phyloP scores from a whole-genome alignment of 2,329 filamentous ascomycete genomes.

The Ophiocordyceps camponoti-floridani region DNA sequence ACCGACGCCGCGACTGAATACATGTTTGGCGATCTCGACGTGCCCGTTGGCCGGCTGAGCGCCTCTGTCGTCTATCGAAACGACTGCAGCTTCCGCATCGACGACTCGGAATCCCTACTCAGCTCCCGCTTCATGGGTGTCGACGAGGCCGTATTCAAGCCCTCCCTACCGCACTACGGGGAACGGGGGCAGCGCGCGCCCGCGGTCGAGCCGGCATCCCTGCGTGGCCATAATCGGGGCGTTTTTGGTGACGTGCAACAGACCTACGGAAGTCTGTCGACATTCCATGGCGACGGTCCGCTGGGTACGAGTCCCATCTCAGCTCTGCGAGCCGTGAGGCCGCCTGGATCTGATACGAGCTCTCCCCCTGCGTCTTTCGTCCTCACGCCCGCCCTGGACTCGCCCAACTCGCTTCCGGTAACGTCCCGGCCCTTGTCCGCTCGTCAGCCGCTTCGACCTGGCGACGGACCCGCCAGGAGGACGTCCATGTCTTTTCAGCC shows the following conservation, averaged over 20 bases:
- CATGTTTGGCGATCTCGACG: slow-evolving; percentile 67
- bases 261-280: slow-evolving; percentile 78
- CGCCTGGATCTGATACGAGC: slow-evolving; percentile 41
- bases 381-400: slow-evolving; percentile 23
- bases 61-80: slow-evolving; percentile 71
- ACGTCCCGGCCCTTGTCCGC: slow-evolving; percentile 8
- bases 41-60: slow-evolving; percentile 69
- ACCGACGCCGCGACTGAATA: slow-evolving; percentile 46
- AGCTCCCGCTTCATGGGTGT: slow-evolving; percentile 88
- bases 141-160: slow-evolving; percentile 74
- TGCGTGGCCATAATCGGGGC: slow-evolving; percentile 43
- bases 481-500: slow-evolving; percentile 84
- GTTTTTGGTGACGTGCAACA: slow-evolving; percentile 46
- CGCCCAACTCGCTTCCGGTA: slow-evolving; percentile 36
- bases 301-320: slow-evolving; percentile 75
- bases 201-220: slow-evolving; percentile 49
- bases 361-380: slow-evolving; percentile 37
- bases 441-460: slow-evolving; percentile 20
- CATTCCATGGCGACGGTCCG: slow-evolving; percentile 66
- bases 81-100: slow-evolving; percentile 79
- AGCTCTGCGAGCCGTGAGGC: slow-evolving; percentile 53
- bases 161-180: slow-evolving; percentile 46
- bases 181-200: slow-evolving; percentile 15
- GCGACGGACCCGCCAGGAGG: slow-evolving; percentile 44
- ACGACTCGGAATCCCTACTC: slow-evolving; percentile 76